These are phyloP conservation scores for Globisporangium radiosum DNA, from an alignment of 352 stramenopile genomes.

Conservation along the genomic window DNA sequence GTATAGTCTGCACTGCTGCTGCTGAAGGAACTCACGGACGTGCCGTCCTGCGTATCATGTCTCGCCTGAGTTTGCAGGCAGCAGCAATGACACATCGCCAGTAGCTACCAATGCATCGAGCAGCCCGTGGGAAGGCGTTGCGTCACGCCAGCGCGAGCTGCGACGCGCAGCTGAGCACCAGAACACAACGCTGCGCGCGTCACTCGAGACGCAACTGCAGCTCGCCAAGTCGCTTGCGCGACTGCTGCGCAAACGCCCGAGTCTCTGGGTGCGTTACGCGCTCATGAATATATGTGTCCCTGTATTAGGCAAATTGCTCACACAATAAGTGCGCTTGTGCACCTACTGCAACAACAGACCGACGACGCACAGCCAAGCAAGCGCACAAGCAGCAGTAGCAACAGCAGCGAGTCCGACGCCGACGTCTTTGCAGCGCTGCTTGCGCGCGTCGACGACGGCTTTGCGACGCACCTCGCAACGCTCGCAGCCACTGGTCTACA, in stretches of 20 bases:
- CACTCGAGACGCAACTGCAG: conserved; percentile 10
- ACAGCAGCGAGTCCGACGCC: background rate
- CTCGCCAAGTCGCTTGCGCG: conserved; percentile 6
- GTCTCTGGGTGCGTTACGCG: conserved; percentile 7
- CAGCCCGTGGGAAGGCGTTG: conserved; percentile 12
- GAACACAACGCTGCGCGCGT: conserved; percentile 14
- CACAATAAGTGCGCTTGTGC: background rate
- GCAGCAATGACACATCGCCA: background rate
- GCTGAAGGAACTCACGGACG: too few species aligned
- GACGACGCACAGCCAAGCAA: conserved; percentile 4
- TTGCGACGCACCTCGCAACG: conserved; percentile 1
- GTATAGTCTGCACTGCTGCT: too few species aligned
- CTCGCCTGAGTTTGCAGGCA: too few species aligned
- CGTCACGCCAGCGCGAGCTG: conserved; percentile 6
- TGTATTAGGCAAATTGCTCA: background rate
- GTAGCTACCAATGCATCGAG: background rate
- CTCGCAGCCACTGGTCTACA: background rate
- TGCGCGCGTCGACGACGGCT: conserved; percentile 6
- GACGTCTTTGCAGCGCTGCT: background rate
- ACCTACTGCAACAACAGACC: background rate
- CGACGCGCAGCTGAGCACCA: conserved; percentile 10
- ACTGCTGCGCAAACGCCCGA: conserved; percentile 9
- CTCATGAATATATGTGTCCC: background rate
- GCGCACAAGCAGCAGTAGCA: background rate
- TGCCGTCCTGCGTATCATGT: too few species aligned